These are phyloP conservation scores for Microdochium bolleyi DNA, from an alignment of 2,329 filamentous ascomycete species.

Conservation along the genomic window DNA sequence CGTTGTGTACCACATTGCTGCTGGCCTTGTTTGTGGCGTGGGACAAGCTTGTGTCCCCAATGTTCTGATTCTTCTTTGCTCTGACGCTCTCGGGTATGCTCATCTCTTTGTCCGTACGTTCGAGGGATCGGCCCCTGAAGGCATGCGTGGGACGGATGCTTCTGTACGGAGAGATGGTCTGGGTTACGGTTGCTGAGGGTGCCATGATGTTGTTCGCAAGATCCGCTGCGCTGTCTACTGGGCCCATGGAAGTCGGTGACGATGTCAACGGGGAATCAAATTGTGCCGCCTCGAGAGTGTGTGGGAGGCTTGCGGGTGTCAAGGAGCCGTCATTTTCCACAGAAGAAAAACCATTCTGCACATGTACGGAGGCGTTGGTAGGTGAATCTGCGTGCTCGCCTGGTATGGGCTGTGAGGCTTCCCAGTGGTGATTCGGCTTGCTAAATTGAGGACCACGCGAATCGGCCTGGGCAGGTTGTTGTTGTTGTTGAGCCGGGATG, in stretches of 20 bases:
- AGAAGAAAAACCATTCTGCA: conserved; percentile 2
- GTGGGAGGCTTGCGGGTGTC: conserved; percentile 7
- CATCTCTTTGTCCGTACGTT: conserved; percentile 32
- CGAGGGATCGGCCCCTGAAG: conserved; percentile 29
- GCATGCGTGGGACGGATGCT: conserved; percentile 21
- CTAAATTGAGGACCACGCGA: conserved; percentile 9
- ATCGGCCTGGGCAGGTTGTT: conserved; percentile 12
- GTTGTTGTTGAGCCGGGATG: conserved; percentile 25
- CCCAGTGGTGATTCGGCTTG: conserved; percentile 9
- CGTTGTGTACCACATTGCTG: not conserved
- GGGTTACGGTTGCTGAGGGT: conserved; percentile 22
- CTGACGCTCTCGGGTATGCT: conserved; percentile 20
- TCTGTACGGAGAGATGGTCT: conserved; percentile 22
- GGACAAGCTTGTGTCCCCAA: conserved; percentile 23
- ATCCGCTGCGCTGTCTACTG: conserved; percentile 3
- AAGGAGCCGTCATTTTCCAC: conserved; percentile 9
- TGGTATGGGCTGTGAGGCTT: conserved; percentile 11
- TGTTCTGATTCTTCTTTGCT: conserved; percentile 12
- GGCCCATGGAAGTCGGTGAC: conserved; percentile 7
- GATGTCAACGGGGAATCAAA: not conserved
- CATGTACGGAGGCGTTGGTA: not conserved
- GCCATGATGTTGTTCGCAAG: conserved; percentile 18
- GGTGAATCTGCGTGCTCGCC: not conserved
- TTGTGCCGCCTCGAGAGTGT: not conserved
- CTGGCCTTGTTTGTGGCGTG: conserved; percentile 4